A percentile compares a stretch with the other conserved stretches of the same genome.
Conservation (phyloP, 2,329 filamentous ascomycete species). For the Ascochyta viciae-villosae region DNA sequence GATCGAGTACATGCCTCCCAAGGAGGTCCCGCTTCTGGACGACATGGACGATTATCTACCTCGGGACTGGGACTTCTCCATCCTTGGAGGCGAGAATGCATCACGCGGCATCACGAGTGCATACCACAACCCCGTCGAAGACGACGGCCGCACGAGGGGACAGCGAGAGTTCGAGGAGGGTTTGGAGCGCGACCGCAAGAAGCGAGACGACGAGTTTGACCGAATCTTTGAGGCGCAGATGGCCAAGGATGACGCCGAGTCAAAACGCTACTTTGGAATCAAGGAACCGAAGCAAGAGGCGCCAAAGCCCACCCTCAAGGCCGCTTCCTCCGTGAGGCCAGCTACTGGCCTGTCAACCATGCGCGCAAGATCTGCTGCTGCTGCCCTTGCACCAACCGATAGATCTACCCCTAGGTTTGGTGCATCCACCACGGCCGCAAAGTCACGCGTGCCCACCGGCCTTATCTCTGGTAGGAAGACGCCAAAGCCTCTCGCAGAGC, state of each 20-base stretch:
- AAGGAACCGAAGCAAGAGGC: slow-evolving; percentile 38
- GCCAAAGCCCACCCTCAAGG: slow-evolving; percentile 23
- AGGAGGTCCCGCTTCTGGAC: slow-evolving; percentile 66
- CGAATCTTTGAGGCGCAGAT: slow-evolving; percentile 69
- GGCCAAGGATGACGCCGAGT: slow-evolving; percentile 60
- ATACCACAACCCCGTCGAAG: slow-evolving; percentile 65
- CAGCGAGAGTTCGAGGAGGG: slow-evolving; percentile 64
- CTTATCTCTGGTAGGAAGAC: slow-evolving; percentile 52
- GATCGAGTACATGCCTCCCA: slow-evolving; percentile 88
- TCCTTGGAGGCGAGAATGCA: slow-evolving; percentile 62
- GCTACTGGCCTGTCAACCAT: slow-evolving; percentile 57
- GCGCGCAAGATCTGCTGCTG: slow-evolving; percentile 59
- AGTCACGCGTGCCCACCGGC: slow-evolving; percentile 48
- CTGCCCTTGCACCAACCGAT: slow-evolving; percentile 47
- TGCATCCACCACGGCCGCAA: slow-evolving; percentile 49
- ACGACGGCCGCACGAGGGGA: slow-evolving; percentile 68
- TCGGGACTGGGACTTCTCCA: slow-evolving; percentile 60
- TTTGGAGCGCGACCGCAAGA: slow-evolving; percentile 54
- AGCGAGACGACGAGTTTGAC: slow-evolving; percentile 71
- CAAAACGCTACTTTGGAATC: slow-evolving; percentile 37
- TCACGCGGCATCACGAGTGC: slow-evolving; percentile 59
- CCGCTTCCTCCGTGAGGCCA: not conserved
- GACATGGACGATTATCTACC: slow-evolving; percentile 69
- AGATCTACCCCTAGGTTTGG: slow-evolving; percentile 46
- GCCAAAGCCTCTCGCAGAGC: slow-evolving; percentile 49